Evolutionary conservation across 169 alveolate genomes (phyloP), one percentile per base, ranked within the genome.

Genomic region (Eimeria maxima): DNA sequence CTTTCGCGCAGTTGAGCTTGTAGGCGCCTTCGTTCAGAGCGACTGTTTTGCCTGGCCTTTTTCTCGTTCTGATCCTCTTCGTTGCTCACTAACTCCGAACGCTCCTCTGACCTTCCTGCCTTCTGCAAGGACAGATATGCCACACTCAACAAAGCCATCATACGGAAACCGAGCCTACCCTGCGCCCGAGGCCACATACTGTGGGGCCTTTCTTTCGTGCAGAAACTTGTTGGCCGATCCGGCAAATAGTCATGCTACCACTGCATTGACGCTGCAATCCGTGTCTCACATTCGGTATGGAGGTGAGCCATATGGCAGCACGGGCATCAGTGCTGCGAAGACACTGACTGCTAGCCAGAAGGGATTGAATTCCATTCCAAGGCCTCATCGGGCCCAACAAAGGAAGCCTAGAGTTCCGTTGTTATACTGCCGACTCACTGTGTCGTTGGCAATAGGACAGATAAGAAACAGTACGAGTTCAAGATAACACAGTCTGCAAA

Each of bases 1-100:
- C 89, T 80, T 45, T 80, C 89, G 69, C 89, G 89, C 69, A 80
- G 45, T 45, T 80, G 89, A 27, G 89, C 89, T 14, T 80, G 89
- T 67, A 80, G 69, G 69, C 69, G 60, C 69, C 89, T 1, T 80
- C 67, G 38, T 24, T 47, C 89, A 20, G 67, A 44, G 57, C 89
- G 89, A 42, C 24, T 3, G 89, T 80, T 80, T 27, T 80, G 60
- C 67, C 69, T 16, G 67, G 57, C 38, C 83, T 38, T 73, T 38
- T 38, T 73, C 50, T 29, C 5, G 83, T 29, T 73, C 55, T 38
- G 83, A 16, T 73, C 53, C 11, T 73, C 53, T 38, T 16, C 83
- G 83, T 38, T 27, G 50, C 29, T 38, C 83, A 0, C 27, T 14
- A 33, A 29, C 55, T 33, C 89, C 22, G 45, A 80, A 13, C 45